Percentiles rank a stretch among this genome's conserved stretches.
These are phyloP conservation scores for Theileria equi DNA, from an alignment of 169 alveolate species.

Conservation along the genomic window DNA sequence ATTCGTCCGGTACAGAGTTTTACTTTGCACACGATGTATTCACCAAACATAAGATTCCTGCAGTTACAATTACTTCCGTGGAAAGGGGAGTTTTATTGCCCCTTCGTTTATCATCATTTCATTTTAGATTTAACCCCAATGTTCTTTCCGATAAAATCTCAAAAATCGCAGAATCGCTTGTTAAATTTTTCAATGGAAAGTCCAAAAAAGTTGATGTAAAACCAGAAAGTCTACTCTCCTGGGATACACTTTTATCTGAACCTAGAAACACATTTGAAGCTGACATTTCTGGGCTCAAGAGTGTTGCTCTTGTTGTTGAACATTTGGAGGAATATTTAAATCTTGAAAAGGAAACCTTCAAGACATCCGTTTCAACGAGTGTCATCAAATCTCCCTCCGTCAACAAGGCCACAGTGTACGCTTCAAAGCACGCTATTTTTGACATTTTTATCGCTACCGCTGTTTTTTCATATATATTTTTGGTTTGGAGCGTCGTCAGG, in stretches of 20 bases:
- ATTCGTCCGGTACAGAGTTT: not conserved
- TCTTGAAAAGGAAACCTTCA: slow-evolving; percentile 11
- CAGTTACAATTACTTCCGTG: slow-evolving; percentile 27
- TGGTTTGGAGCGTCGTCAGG: slow-evolving; percentile 43
- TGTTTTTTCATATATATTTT: slow-evolving; percentile 20
- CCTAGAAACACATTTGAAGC: slow-evolving; percentile 35
- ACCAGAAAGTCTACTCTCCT: not conserved
- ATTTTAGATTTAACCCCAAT: slow-evolving; percentile 3
- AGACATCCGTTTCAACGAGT: slow-evolving; percentile 7
- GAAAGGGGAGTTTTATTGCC: slow-evolving; percentile 6
- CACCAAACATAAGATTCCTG: slow-evolving; percentile 35
- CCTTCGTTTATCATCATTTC: slow-evolving; percentile 13
- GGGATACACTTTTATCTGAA: slow-evolving; percentile 27
- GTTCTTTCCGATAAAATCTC: slow-evolving; percentile 16
- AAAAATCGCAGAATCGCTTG: slow-evolving; percentile 1
- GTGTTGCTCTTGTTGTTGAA: slow-evolving; percentile 10
- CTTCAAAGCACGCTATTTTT: slow-evolving; percentile 21
- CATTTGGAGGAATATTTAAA: not conserved
- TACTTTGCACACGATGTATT: slow-evolving; percentile 28
- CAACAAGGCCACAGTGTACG: slow-evolving; percentile 15
- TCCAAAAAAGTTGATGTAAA: not conserved
- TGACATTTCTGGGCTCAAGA: slow-evolving; percentile 9
- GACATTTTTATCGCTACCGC: slow-evolving; percentile 7
- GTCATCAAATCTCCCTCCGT: not conserved
- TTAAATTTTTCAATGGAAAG: not conserved